Conservation (phyloP, 257 asterid genomes). For the Nicotiana attenuata region DNA sequence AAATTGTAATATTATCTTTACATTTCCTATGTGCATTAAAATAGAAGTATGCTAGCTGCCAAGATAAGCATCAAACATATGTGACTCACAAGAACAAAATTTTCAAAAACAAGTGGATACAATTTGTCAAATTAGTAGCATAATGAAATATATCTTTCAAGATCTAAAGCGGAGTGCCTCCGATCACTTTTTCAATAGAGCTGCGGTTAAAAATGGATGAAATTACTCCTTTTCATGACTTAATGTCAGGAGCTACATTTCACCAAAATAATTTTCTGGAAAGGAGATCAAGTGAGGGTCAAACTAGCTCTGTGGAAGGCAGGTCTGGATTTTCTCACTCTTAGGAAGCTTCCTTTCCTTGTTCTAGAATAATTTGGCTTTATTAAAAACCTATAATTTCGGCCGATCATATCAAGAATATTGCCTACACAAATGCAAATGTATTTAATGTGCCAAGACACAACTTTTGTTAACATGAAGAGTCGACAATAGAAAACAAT, state of each 20-base stretch:
- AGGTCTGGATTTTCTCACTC: not conserved
- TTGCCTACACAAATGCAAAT: not conserved
- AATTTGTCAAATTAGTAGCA: not conserved
- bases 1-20: not conserved
- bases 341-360: not conserved
- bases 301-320: not conserved
- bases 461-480: not conserved
- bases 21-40: not conserved
- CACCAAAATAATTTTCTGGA: not conserved
- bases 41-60: not conserved
- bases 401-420: not conserved
- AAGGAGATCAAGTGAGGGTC: not conserved
- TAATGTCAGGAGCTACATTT: not conserved
- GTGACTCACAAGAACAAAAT: not conserved
- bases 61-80: not conserved
- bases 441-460: not conserved
- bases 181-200: not conserved
- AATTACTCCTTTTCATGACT: not conserved
- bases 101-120: not conserved
- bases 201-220: not conserved
- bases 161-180: not conserved
- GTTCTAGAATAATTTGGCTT: not conserved
- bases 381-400: not conserved
- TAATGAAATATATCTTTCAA: not conserved
- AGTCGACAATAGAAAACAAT: not conserved